Percentiles rank a stretch among this genome's conserved stretches.
Evolutionary conservation across 495 filamentous ascomycete genomes (phyloP).

Genomic region (Neurospora sp.): DNA sequence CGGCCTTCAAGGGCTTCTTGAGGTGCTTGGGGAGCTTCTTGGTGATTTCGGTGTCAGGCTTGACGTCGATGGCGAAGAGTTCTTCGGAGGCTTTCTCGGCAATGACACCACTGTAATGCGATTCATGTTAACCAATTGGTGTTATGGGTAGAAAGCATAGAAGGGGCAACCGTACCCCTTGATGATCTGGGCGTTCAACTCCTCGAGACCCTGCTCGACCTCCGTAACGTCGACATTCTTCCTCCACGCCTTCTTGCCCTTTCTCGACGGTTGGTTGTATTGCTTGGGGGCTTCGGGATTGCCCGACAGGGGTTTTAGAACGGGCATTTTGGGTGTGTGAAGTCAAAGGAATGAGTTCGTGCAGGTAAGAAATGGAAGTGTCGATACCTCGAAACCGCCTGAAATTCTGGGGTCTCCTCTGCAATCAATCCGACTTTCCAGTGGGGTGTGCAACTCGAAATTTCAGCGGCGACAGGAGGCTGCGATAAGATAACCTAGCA

Average conservation of each 20-base stretch:
- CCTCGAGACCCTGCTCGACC: constrained; percentile 70
- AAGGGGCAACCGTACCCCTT: constrained; percentile 52
- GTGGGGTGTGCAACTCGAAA: constrained; percentile 7
- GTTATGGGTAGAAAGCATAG: background rate
- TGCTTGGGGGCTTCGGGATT: constrained; percentile 38
- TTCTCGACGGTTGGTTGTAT: constrained; percentile 78
- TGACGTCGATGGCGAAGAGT: constrained; percentile 70
- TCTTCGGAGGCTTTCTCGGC: constrained; percentile 66
- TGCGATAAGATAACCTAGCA: constrained; percentile 14
- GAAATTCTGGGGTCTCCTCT: background rate
- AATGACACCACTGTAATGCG: constrained; percentile 56
- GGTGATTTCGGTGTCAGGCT: constrained; percentile 31
- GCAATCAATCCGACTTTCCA: background rate
- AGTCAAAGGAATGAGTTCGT: background rate
- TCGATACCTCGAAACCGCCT: background rate
- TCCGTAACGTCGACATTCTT: constrained; percentile 93
- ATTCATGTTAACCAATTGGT: constrained; percentile 13
- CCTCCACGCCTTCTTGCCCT: constrained; percentile 97
- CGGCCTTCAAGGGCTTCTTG: constrained; percentile 66
- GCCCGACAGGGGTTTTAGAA: constrained; percentile 15
- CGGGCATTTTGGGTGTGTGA: constrained; percentile 14
- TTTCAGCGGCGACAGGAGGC: constrained; percentile 7
- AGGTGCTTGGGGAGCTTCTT: constrained; percentile 50
- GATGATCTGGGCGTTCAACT: constrained; percentile 77
- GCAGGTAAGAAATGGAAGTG: background rate